Evolutionary conservation across 2,329 filamentous ascomycete species (phyloP), one percentile per base, ranked within the genome.

Genomic region (Claviceps sorghi): DNA sequence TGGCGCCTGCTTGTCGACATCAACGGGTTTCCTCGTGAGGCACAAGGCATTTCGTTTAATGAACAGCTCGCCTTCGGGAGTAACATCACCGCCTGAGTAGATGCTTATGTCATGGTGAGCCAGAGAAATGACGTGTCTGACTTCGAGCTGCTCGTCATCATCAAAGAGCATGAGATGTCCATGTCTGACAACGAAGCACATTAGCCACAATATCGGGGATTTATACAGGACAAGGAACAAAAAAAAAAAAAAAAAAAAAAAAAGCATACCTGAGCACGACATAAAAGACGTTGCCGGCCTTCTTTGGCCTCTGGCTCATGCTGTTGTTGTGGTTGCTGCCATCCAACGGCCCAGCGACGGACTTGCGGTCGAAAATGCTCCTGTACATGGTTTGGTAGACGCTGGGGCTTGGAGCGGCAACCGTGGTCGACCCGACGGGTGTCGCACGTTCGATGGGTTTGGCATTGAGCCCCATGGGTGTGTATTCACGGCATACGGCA

Each of bases 311-410:
- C 60, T 78, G 73, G 56, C 72, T 79, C 49, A 67, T 64, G 19
- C 66, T 67, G 49, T 68, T 74, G 55, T 67, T 72, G 49, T 70
- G 69, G 46, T 68, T 74, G 54, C 68, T 71, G 48, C 70, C 69
- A 47, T 79, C 76, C 52, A 78, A 58, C 2, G 75, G 72, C 1
- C 69, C 67, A 2, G 70, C 59, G 9, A 62, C 59, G 38, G 70
- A 74, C 61, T 84, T 90, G 61, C 91, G 80, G 60, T 95, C 89
- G 65, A 98, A 97, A 56, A 98, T 84, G 66, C 86, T 95, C 64
- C 89, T 77, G 69, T 98, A 98, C 88, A 98, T 96, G 66, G 86
- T 86, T 76, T 97, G 93, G 68, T 97, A 97, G 40, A 98, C 91
- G 65, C 91, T 96, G 53, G 86, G 89, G 62, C 88, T 95, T 53